A percentile compares a stretch with the other conserved stretches of the same genome.
phyloP scores from a whole-genome alignment of 2,329 filamentous ascomycete genomes.

The Macrophomina phaseolina region DNA sequence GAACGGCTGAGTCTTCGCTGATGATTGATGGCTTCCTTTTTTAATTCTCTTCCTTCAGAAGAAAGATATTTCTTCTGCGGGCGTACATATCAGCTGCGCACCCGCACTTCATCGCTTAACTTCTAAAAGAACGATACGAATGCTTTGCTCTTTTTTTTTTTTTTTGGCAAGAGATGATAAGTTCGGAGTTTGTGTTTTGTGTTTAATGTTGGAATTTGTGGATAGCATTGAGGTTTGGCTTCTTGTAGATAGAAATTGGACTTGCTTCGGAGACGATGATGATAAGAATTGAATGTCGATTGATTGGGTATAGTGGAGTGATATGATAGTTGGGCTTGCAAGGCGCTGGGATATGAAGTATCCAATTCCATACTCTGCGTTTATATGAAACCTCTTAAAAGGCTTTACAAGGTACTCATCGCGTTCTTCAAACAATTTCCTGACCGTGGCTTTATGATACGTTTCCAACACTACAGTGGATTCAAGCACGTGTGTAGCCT shows the following conservation, averaged over 20 bases:
- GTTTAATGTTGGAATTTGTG: slow-evolving; percentile 7
- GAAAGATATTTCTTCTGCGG: neutral
- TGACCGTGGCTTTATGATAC: no score
- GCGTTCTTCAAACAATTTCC: no score
- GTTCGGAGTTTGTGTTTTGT: neutral
- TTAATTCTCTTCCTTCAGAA: neutral
- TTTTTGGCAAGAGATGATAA: neutral
- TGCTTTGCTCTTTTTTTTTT: neutral
- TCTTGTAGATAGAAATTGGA: slow-evolving; percentile 16
- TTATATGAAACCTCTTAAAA: no score
- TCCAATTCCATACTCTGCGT: no score
- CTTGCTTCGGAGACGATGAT: no score
- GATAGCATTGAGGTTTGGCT: neutral
- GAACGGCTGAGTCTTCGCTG: neutral
- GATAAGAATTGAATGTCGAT: no score
- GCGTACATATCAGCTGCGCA: neutral
- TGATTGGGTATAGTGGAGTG: no score
- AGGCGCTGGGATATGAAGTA: no score
- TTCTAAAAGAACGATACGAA: slow-evolving; percentile 6
- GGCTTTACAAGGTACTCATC: no score
- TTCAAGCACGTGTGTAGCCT: no score
- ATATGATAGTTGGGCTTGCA: no score
- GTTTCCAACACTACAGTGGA: no score
- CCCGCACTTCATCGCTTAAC: neutral
- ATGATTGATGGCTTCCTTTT: slow-evolving; percentile 18